Percentiles rank a stretch among this genome's conserved stretches.
Evolutionary conservation across 768 basidiomycete species (phyloP).

Genomic region (Leccinellum luteum): DNA sequence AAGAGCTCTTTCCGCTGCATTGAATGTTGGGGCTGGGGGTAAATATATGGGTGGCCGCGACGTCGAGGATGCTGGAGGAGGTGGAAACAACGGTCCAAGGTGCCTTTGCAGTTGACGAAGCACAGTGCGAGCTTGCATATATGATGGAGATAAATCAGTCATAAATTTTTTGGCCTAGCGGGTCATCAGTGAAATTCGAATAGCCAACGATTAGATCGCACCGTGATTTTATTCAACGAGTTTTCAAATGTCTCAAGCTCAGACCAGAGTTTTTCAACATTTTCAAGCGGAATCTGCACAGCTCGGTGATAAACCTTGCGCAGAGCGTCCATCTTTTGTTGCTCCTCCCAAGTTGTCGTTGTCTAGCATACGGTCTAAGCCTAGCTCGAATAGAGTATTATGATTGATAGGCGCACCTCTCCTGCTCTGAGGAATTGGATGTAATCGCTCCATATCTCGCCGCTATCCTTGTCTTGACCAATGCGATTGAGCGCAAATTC

Average conservation of each 20-base stretch:
- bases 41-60: constrained; percentile 50
- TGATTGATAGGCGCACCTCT: constrained; percentile 51
- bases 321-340: constrained; percentile 91
- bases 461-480: constrained; percentile 89
- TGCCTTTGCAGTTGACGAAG: constrained; percentile 80
- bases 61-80: constrained; percentile 42
- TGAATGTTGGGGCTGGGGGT: constrained; percentile 72
- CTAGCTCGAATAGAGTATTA: neutral
- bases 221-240: constrained; percentile 82
- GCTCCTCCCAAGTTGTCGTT: constrained; percentile 89
- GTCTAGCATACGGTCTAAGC: constrained; percentile 38
- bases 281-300: constrained; percentile 91
- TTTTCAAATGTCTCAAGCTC: constrained; percentile 93
- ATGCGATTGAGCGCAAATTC: constrained; percentile 90
- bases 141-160: constrained; percentile 84
- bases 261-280: constrained; percentile 90
- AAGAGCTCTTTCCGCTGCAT: constrained; percentile 63
- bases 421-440: constrained; percentile 83
- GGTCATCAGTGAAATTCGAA: constrained; percentile 10
- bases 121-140: constrained; percentile 93
- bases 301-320: constrained; percentile 92
- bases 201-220: constrained; percentile 25
- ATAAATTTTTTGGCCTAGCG: constrained; percentile 91
- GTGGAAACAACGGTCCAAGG: constrained; percentile 57
- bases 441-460: constrained; percentile 92